Percentiles rank a stretch among this genome's conserved stretches.
These are phyloP conservation scores for Strobilomyces dryophilus DNA, from an alignment of 768 basidiomycete genomes.

Conservation along the genomic window DNA sequence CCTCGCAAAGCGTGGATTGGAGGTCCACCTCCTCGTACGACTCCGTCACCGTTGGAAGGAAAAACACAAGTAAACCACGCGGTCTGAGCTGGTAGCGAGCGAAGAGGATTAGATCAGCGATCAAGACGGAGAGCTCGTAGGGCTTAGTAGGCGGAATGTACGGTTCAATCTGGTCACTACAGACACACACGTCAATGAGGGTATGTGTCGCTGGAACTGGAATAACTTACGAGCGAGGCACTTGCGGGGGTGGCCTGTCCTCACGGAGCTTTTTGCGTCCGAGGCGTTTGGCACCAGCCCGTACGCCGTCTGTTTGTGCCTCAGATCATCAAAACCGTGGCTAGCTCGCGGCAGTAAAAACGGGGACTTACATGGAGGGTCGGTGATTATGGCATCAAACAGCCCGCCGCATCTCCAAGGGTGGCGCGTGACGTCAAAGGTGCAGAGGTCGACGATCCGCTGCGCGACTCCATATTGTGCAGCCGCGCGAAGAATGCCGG, in stretches of 20 bases:
- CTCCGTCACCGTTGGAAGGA: conserved; percentile 88
- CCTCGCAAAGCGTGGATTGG: conserved; percentile 69
- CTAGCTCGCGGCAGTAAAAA: neutral
- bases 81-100: conserved; percentile 83
- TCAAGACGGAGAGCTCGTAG: conserved; percentile 86
- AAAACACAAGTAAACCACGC: conserved; percentile 88
- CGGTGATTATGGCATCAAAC: conserved; percentile 93
- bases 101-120: conserved; percentile 73
- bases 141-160: conserved; percentile 90
- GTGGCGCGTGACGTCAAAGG: conserved; percentile 89
- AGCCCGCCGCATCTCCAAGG: conserved; percentile 87
- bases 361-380: conserved; percentile 77
- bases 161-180: conserved; percentile 46
- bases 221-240: conserved; percentile 42
- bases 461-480: conserved; percentile 75
- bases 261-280: conserved; percentile 55
- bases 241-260: conserved; percentile 25
- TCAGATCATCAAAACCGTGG: neutral
- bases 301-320: conserved; percentile 71
- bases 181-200: neutral
- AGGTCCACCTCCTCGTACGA: conserved; percentile 89
- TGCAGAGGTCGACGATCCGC: conserved; percentile 77
- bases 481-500: conserved; percentile 80
- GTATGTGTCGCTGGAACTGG: neutral
- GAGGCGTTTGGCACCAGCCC: conserved; percentile 81